phyloP scores from a whole-genome alignment of 495 filamentous ascomycete genomes.

The Tetracladium setigerum region DNA sequence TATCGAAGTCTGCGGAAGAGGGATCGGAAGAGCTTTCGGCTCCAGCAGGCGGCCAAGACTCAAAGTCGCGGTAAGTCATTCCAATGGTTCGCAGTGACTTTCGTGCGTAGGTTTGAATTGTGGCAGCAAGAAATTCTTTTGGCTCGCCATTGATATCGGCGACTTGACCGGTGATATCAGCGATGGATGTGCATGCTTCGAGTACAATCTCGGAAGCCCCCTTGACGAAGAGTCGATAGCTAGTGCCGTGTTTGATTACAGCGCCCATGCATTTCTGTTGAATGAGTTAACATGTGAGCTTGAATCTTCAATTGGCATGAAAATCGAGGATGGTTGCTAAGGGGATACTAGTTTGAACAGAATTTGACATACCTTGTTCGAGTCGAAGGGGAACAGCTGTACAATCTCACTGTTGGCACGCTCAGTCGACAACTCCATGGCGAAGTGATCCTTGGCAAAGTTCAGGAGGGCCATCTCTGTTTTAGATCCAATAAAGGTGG shows the following conservation, averaged over 20 bases:
- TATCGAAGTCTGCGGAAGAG: constrained; percentile 54
- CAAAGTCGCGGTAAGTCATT: constrained; percentile 66
- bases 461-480: constrained; percentile 75
- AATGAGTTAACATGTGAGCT: too few relatives aligned
- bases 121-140: too few relatives aligned
- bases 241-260: constrained; percentile 53
- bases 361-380: too few relatives aligned
- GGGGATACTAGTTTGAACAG: constrained; percentile 11
- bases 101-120: too few relatives aligned
- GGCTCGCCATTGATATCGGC: too few relatives aligned
- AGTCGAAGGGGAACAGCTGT: constrained; percentile 78
- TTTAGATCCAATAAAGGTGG: constrained; percentile 74
- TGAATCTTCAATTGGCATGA: background rate
- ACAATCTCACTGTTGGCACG: constrained; percentile 56
- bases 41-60: constrained; percentile 60
- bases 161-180: too few relatives aligned
- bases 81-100: constrained; percentile 71
- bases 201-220: constrained; percentile 82
- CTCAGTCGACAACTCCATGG: constrained; percentile 60
- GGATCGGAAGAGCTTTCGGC: constrained; percentile 37
- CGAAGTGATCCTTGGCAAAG: constrained; percentile 66
- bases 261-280: constrained; percentile 80
- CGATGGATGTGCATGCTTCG: constrained; percentile 56
- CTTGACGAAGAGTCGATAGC: constrained; percentile 68
- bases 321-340: constrained; percentile 3